A percentile compares a stretch with the other conserved stretches of the same genome.
Conservation (phyloP, 371 early-diverging fungal species). For the Actinomucor elegans region DNA sequence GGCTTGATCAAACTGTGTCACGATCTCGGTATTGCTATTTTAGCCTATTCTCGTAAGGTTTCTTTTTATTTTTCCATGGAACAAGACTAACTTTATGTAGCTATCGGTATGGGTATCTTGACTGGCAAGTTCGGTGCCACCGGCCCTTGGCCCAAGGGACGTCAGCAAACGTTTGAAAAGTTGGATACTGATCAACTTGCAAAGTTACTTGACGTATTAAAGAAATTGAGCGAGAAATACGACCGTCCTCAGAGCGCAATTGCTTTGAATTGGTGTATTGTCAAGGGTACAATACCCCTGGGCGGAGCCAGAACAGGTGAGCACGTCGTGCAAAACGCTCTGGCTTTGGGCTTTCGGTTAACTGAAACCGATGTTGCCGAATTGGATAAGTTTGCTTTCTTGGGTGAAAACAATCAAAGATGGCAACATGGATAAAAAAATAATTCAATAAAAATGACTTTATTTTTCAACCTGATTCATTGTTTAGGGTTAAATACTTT, state of each 20-base stretch:
- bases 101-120: conserved; percentile 49
- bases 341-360: conserved; percentile 52
- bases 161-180: conserved; percentile 16
- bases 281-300: conserved; percentile 56
- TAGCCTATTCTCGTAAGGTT: conserved; percentile 56
- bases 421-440: conserved; percentile 53
- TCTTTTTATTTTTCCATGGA: neutral
- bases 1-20: conserved; percentile 55
- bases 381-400: conserved; percentile 44
- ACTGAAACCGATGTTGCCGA: conserved; percentile 46
- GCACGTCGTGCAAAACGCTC: conserved; percentile 51
- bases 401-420: conserved; percentile 36
- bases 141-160: conserved; percentile 39
- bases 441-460: too few relatives aligned
- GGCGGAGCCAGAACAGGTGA: conserved; percentile 54
- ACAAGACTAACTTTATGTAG: conserved; percentile 8
- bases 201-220: conserved; percentile 23
- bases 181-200: conserved; percentile 30
- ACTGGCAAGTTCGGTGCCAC: conserved; percentile 51
- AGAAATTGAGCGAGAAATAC: conserved; percentile 29
- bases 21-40: conserved; percentile 58
- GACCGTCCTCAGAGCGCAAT: conserved; percentile 31
- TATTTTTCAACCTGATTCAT: too few relatives aligned
- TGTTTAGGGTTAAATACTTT: too few relatives aligned
- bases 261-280: conserved; percentile 50